phyloP scores from a whole-genome alignment of 371 early-diverging fungal genomes.

The Actinomortierella wolfii region DNA sequence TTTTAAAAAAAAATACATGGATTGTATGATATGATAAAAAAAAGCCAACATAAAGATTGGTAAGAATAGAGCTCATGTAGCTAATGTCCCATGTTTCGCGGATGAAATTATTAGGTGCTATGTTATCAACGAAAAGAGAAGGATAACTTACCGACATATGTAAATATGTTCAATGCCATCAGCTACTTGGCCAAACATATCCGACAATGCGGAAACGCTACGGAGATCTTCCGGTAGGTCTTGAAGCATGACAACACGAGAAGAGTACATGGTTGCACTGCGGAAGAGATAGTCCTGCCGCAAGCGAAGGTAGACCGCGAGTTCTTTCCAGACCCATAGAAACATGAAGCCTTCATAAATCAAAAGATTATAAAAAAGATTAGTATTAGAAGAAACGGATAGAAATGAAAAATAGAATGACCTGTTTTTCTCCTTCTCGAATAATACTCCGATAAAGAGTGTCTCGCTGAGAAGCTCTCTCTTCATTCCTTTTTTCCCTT shows the following conservation, averaged over 20 bases:
- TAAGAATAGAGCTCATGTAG: no score
- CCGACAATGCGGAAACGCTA: slow-evolving; percentile 6
- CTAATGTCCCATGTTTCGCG: no score
- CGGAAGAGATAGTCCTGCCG: slow-evolving; percentile 24
- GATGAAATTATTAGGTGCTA: no score
- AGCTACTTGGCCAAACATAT: slow-evolving; percentile 9
- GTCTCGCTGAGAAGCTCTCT: no score
- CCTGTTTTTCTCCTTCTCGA: background rate
- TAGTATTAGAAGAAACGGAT: background rate
- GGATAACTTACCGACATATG: slow-evolving; percentile 5
- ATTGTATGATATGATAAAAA: no score
- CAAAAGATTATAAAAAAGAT: background rate
- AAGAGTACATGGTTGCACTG: slow-evolving; percentile 14
- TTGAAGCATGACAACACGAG: slow-evolving; percentile 24
- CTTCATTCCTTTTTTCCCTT: no score
- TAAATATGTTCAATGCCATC: slow-evolving; percentile 22
- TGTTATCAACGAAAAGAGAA: no score
- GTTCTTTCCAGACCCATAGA: slow-evolving; percentile 22
- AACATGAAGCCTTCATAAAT: slow-evolving; percentile 6
- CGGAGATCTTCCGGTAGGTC: slow-evolving; percentile 11
- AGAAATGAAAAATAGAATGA: background rate
- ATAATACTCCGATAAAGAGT: no score
- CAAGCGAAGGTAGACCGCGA: slow-evolving; percentile 20
- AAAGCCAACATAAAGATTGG: no score
- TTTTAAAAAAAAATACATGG: no score